Evolutionary conservation across 2,329 filamentous ascomycete species (phyloP).

Genomic region (Madurella mycetomatis): DNA sequence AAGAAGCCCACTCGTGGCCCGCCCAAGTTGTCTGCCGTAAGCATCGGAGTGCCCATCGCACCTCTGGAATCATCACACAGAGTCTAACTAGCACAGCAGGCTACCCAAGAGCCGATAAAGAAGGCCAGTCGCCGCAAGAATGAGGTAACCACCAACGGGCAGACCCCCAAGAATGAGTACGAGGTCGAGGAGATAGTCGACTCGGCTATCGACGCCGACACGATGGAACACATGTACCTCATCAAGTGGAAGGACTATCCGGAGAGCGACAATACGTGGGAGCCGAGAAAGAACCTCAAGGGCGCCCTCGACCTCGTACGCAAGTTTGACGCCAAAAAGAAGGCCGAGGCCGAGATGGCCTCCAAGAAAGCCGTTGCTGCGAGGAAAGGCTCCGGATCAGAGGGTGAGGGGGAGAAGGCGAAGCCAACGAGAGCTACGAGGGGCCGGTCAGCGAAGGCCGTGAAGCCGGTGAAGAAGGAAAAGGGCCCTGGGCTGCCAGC

Average conservation of each 20-base stretch:
- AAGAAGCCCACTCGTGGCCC: slow-evolving; percentile 22
- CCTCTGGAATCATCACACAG: not conserved
- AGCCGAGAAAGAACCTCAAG: slow-evolving; percentile 42
- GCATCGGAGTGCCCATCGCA: not conserved
- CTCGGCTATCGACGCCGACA: slow-evolving; percentile 35
- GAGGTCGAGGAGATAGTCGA: slow-evolving; percentile 47
- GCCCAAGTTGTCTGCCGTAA: slow-evolving; percentile 18
- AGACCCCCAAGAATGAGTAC: slow-evolving; percentile 33
- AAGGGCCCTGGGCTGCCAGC: slow-evolving; percentile 8
- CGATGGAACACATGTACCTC: slow-evolving; percentile 39
- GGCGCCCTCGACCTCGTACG: slow-evolving; percentile 36
- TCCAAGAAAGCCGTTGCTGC: slow-evolving; percentile 8
- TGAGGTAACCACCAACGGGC: slow-evolving; percentile 4
- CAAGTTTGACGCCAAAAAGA: slow-evolving; percentile 34
- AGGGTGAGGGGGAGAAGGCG: not conserved
- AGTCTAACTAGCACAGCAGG: slow-evolving; percentile 9
- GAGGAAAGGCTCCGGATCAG: slow-evolving; percentile 3
- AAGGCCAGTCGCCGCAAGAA: slow-evolving; percentile 19
- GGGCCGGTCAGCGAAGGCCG: slow-evolving; percentile 10
- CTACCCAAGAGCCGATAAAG: slow-evolving; percentile 16
- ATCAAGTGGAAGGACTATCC: slow-evolving; percentile 53
- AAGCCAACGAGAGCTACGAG: not conserved
- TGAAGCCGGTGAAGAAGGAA: slow-evolving; percentile 7
- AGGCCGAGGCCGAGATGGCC: slow-evolving; percentile 16
- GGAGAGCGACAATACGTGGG: slow-evolving; percentile 48